Base-by-base conservation (phyloP, 805 yeast genomes). In the Brettanomyces anomalus region DNA sequence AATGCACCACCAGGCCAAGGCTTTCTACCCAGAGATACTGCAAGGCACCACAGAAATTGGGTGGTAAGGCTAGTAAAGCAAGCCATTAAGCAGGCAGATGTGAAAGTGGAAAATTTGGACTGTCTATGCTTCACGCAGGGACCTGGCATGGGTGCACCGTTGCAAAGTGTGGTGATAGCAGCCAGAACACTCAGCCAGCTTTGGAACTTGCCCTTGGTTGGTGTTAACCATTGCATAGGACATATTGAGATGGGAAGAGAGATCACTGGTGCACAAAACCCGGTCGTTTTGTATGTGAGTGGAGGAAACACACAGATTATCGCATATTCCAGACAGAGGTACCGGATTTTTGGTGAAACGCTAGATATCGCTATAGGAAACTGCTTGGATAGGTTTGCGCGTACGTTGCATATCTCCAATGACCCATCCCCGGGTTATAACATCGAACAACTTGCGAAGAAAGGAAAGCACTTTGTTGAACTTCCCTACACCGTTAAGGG, bases 241-340 rank as follows among this genome's bases (percentile, higher is more conserved):
- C 99, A 93, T 62, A 93, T 93, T 47, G 99, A 93, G 60, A 93
- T 93, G 99, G 99, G 99, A 11, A 70, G 99, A 46, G 97, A 90
- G 57, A 90, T 93, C 57, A 93, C 99, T 0, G 94, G 93, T n/a
- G 97, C 97, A 0, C 72, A 71, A n/a, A 90, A 93, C 56, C 99
- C 98, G 0, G 97, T 93, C 39, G 98, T 93, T 8, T 68, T 93
- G 41, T 93, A 93, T 56, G 99, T 93, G 10, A 85, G 96, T 61
- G 99, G 99, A 14, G 99, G 99, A 41, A 93, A 93, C 61, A 93
- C 99, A 2, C 99, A 93, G 61, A 94, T 93, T 17, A 93, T 93
- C 60, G 98, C 98, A 2, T 93, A 93, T 61, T 85, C 96, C 4
- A 84, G 83, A 52, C 96, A 90, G 57, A 63, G 95, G 52, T 93